Base-by-base conservation (phyloP, 2,329 filamentous ascomycete genomes). In the Calonectria crousiana region DNA sequence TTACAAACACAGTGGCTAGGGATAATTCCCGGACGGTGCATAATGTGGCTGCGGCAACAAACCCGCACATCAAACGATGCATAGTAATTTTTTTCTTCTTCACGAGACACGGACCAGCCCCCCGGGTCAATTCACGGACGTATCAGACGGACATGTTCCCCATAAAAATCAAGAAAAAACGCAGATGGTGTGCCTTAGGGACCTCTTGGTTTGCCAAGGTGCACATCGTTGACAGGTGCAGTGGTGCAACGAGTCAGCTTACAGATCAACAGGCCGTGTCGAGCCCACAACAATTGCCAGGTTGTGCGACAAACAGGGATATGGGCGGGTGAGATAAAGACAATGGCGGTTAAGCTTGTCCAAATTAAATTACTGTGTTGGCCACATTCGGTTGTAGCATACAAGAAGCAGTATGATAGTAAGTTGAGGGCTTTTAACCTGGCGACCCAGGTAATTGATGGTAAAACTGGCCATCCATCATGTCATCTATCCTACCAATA, bases 231-330 rank as follows among this genome's bases (percentile, higher is more conserved):
- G 34, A 26, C 16, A 53, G 28, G 30, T 32, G 30, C 30, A 32
- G 30, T 8, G 30, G 56, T 44, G 56, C 36, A 62, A 41, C 56
- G 56, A 62, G 56, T 62, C 56, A 62, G 36, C 34, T 62, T 26
- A 28, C 14, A 30, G 23, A 26, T 36, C 23, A 26, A 41, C 36
- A 62, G 36, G 28, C 41, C 28, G 41, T 49, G 26, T 49, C n/a
- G 23, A 62, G 14, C 56, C n/a, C 36, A 41, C n/a, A 14, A 28
- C 36, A 23, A 60, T 71, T 74, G 58, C 72, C 32, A 71, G 38
- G 62, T 74, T 65, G 58, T 62, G 62, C 71, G 76, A 75, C 73
- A 76, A 81, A 68, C 79, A 81, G 75, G 79, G 79, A 79, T 77
- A 79, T 76, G 79, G 78, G 77, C 77, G 51, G 51, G 65, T 74